A percentile compares a stretch with the other conserved stretches of the same genome.
Evolutionary conservation across 164 flowering plant genomes (phyloP).

Genomic region (Nymphaea thermarum): DNA sequence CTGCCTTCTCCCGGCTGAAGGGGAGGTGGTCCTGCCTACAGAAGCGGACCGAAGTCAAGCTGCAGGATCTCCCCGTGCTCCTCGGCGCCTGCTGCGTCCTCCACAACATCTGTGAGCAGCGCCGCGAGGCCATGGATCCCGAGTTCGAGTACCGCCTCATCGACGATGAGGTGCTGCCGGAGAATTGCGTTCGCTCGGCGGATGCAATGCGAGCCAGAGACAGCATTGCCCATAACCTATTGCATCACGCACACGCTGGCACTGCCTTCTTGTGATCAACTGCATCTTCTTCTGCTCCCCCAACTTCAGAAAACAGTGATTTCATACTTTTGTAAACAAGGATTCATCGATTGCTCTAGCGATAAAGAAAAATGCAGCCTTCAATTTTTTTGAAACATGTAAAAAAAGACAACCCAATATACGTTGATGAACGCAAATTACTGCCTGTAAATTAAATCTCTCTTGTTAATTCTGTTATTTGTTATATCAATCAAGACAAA

Average conservation of each 20-base stretch:
- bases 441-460: background rate
- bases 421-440: background rate
- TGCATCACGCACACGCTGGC: constrained; percentile 66
- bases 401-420: background rate
- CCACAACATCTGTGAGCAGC: constrained; percentile 73
- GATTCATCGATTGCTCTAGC: too few species aligned
- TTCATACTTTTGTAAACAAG: background rate
- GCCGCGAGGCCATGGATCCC: constrained; percentile 39
- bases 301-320: background rate
- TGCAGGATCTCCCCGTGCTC: constrained; percentile 68
- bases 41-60: constrained; percentile 77
- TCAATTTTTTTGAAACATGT: too few species aligned
- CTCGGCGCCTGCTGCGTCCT: constrained; percentile 80
- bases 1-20: constrained; percentile 51
- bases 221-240: constrained; percentile 57
- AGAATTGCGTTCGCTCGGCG: constrained; percentile 27
- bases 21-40: constrained; percentile 74
- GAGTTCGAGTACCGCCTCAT: constrained; percentile 31
- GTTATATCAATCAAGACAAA: too few species aligned
- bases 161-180: constrained; percentile 59
- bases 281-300: background rate
- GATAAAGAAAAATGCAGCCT: too few species aligned
- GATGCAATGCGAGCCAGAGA: constrained; percentile 45
- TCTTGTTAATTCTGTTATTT: too few species aligned
- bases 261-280: constrained; percentile 26